phyloP scores from a whole-genome alignment of 2,329 filamentous ascomycete species.

The Apiospora hydei region DNA sequence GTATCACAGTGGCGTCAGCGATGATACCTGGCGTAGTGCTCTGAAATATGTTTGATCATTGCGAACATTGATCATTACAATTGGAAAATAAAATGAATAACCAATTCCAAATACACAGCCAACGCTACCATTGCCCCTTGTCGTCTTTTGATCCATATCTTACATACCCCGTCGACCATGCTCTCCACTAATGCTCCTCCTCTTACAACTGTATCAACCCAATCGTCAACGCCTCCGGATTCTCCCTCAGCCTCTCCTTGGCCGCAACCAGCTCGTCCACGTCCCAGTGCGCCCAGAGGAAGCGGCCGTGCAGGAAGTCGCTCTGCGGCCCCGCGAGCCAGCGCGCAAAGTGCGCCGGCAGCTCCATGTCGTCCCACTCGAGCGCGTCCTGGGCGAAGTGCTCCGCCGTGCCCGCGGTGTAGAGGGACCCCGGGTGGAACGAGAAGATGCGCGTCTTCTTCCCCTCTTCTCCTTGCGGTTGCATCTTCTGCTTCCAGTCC shows the following conservation, averaged over 20 bases:
- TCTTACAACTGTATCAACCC: not conserved
- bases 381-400: not conserved
- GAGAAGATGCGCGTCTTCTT: conserved; percentile 8
- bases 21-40: too few species aligned
- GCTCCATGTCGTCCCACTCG: not conserved
- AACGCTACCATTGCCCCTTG: not conserved
- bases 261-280: not conserved
- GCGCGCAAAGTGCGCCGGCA: conserved; percentile 14
- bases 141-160: not conserved
- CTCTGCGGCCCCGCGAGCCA: not conserved
- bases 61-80: too few species aligned
- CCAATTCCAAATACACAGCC: too few species aligned
- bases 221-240: not conserved
- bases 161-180: not conserved
- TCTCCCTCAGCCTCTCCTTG: not conserved
- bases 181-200: not conserved
- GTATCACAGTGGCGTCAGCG: too few species aligned
- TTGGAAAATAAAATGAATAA: too few species aligned
- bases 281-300: conserved; percentile 7
- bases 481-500: not conserved
- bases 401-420: conserved; percentile 3
- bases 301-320: not conserved
- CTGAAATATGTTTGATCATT: too few species aligned
- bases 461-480: not conserved
- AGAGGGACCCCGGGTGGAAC: not conserved